Conservation (phyloP, 345 rosid genomes). For the Rhodamnia argentea region DNA sequence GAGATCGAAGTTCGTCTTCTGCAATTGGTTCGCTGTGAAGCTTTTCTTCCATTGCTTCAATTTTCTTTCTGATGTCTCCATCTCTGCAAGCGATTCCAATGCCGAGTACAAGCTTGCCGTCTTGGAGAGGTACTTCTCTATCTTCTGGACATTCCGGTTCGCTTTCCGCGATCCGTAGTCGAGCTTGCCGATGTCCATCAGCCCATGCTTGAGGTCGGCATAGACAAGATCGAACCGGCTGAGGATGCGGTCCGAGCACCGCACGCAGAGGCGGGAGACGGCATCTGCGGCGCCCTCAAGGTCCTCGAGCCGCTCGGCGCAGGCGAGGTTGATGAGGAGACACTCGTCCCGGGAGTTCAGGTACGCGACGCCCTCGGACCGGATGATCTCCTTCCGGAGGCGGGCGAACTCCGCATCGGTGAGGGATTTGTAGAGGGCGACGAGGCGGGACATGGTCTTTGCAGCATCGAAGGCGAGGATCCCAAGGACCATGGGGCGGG, state of each 20-base stretch:
- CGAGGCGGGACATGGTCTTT: slow-evolving; percentile 34
- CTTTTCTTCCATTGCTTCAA: slow-evolving; percentile 13
- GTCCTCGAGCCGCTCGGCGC: slow-evolving; percentile 34
- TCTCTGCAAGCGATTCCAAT: slow-evolving; percentile 14
- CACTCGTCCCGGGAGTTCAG: slow-evolving; percentile 26
- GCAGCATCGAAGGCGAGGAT: slow-evolving; percentile 44
- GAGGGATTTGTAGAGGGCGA: slow-evolving; percentile 22
- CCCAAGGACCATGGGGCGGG: slow-evolving; percentile 12
- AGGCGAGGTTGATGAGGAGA: slow-evolving; percentile 23
- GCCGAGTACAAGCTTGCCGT: slow-evolving; percentile 16
- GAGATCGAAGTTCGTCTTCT: slow-evolving; percentile 5
- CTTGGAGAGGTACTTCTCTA: slow-evolving; percentile 23
- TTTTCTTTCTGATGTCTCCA: slow-evolving; percentile 31
- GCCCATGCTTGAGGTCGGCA: slow-evolving; percentile 14
- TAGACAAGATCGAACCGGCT: slow-evolving; percentile 16
- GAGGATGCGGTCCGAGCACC: slow-evolving; percentile 16
- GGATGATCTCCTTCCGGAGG: slow-evolving; percentile 15
- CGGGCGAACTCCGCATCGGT: slow-evolving; percentile 14
- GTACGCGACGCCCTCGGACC: slow-evolving; percentile 24
- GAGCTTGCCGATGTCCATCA: neutral
- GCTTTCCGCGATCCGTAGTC: slow-evolving; percentile 9
- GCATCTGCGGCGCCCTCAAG: slow-evolving; percentile 15
- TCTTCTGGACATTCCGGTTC: slow-evolving; percentile 16
- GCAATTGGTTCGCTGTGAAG: neutral
- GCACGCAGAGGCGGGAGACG: slow-evolving; percentile 18